Evolutionary conservation across 768 basidiomycete species (phyloP), one percentile per base, ranked within the genome.

Genomic region (Hypsizygus marmoreus): DNA sequence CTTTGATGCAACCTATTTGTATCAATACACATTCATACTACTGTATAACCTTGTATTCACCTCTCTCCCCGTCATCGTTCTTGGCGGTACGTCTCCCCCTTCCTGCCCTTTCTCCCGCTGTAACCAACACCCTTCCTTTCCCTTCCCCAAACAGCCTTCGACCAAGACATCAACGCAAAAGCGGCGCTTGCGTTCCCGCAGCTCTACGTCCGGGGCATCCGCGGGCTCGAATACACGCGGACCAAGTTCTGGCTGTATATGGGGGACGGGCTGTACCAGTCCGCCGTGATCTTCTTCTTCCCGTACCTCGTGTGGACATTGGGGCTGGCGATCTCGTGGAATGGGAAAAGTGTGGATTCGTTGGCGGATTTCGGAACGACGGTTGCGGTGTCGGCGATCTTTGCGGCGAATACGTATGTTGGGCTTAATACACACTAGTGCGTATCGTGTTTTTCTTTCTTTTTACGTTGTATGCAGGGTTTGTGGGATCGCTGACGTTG

Each of bases 241-340:
- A 51, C 71, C 40, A 93, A 90, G 69, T 98, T 98, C 70, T 97
- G 93, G 92, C 61, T 86, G 43, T 97, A 94, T 68, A 97, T 97
- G 90, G 63, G 81, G 6, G 95, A 98, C 62, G 95, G 95, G 20
- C 68, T 97, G 25, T 97, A 97, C 66, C 95, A 98, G 60, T 95
- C 94, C 0, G 82, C 72, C 0, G 80, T 91, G 47, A 80, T 93
- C 24, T 94, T 86, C 70, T 95, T 88, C 71, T 75, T 97, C 57
- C 91, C 95, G 0, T 97, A 81, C 62, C 62, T 82, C 34, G 79
- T 77, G 16, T 89, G 88, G 84, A 77, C 76, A 1, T 61, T 85
- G 12, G 86, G 84, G 4, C 65, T 75, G 12, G 73, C 83, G 3
- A 66, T 76, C 1, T 86, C 89, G 8, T 91, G 84, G 84, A 85